These are phyloP conservation scores for Corynespora cassiicola DNA, from an alignment of 2,329 filamentous ascomycete species.

Conservation along the genomic window DNA sequence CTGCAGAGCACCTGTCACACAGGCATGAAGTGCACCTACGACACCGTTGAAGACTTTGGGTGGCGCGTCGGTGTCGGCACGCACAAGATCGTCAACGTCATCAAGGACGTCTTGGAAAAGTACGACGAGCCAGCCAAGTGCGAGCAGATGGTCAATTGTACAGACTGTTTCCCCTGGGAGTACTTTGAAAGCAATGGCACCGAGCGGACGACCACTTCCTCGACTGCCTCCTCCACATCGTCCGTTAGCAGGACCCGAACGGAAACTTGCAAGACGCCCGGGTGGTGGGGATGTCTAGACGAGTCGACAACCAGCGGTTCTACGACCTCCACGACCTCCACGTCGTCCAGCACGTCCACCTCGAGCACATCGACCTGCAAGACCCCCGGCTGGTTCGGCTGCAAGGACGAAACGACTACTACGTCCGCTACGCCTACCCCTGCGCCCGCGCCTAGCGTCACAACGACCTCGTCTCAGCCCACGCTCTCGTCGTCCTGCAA, in stretches of 20 bases:
- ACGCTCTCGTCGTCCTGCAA: slow-evolving; percentile 49
- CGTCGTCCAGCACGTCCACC: slow-evolving; percentile 48
- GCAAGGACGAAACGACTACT: slow-evolving; percentile 52
- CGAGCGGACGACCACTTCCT: slow-evolving; percentile 68
- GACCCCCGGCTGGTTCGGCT: slow-evolving; percentile 70
- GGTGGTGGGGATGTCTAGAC: slow-evolving; percentile 87
- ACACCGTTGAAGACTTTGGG: slow-evolving; percentile 88
- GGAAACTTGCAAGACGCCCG: slow-evolving; percentile 86
- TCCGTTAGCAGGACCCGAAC: slow-evolving; percentile 75
- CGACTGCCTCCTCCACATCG: slow-evolving; percentile 59
- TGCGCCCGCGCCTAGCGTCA: slow-evolving; percentile 32
- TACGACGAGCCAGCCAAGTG: slow-evolving; percentile 85
- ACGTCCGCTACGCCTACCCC: slow-evolving; percentile 33
- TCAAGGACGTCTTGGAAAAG: slow-evolving; percentile 82
- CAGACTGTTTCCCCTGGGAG: slow-evolving; percentile 92
- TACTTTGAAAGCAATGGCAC: slow-evolving; percentile 93
- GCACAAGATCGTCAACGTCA: slow-evolving; percentile 88
- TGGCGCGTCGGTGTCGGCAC: slow-evolving; percentile 92
- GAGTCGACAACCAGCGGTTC: slow-evolving; percentile 61
- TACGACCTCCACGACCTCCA: slow-evolving; percentile 54
- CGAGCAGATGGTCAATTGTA: slow-evolving; percentile 74
- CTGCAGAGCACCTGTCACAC: slow-evolving; percentile 93
- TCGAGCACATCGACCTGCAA: slow-evolving; percentile 51
- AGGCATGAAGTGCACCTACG: slow-evolving; percentile 86
- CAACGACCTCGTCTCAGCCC: slow-evolving; percentile 36